Conservation (phyloP, 2,329 filamentous ascomycete genomes). For the Arthrinium puccinioides region DNA sequence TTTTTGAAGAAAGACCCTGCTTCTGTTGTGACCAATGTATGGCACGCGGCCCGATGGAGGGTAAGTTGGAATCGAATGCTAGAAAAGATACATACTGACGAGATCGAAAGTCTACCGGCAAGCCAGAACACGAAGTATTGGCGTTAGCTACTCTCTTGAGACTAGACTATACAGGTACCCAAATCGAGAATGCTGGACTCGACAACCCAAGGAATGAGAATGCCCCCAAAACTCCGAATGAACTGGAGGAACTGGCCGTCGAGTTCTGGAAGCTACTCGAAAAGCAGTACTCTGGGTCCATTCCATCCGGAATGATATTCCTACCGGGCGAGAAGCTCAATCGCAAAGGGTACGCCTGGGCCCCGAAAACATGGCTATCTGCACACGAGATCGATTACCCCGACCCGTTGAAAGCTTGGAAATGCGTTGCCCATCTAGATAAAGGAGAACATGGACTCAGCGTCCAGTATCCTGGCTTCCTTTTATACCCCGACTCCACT, state of each 20-base stretch:
- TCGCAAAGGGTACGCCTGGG: neutral
- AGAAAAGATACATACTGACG: neutral
- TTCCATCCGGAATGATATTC: constrained; percentile 3
- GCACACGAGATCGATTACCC: constrained; percentile 3
- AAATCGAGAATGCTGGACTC: constrained; percentile 1
- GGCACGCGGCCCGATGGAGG: constrained; percentile 4
- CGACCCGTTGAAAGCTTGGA: constrained; percentile 2
- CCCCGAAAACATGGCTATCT: constrained; percentile 3
- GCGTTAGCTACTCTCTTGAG: neutral
- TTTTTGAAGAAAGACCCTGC: neutral
- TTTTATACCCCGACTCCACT: constrained; percentile 1
- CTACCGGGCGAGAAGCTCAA: constrained; percentile 2
- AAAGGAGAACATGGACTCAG: neutral
- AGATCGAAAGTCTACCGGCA: neutral
- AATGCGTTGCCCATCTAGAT: neutral
- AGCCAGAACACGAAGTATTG: constrained; percentile 2
- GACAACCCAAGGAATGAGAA: neutral
- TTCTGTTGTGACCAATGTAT: neutral
- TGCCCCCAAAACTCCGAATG: neutral
- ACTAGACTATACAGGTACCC: neutral
- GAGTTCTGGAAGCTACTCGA: constrained; percentile 1
- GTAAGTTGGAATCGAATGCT: neutral
- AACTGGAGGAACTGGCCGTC: neutral
- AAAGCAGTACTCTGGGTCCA: neutral
- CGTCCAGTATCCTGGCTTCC: constrained; percentile 3